Base-by-base conservation (phyloP, 2,329 filamentous ascomycete species). In the Chrysosporium queenslandicum region DNA sequence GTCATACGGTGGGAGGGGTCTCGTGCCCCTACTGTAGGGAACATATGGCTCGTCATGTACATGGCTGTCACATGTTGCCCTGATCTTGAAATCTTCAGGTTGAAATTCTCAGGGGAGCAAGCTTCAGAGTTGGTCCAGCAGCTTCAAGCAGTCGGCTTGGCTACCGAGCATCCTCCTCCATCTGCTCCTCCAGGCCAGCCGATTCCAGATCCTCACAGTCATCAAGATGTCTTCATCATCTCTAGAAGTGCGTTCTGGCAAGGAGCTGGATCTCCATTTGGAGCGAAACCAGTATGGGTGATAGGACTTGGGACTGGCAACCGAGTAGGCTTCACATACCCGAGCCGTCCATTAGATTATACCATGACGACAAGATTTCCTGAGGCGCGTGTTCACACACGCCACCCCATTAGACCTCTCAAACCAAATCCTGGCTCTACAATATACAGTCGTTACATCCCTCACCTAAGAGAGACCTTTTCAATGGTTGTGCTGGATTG, bases 381-480 rank as follows among this genome's bases (percentile, higher is more conserved):
- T 11, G 64, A 70, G 3, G 64, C 74, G 52, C 71, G 70, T 3
- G 69, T 78, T 9, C 79, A 85, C 64, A 74, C 79, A 9, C 81
- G 79, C 67, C 86, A 90, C 67, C 86, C 86, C 2, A 74, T 83
- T 6, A 81, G 86, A 7, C 80, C 81, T 1, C 76, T 80, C 30
- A 90, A 91, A 71, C 86, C 86, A 4, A 70, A 74, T 1, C 83
- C 83, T 0, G 84, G 85, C 2, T 78, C 82, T 1, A 76, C 85
- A 55, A 77, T 86, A 59, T 91, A 91, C 72, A 87, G 84, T 63
- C 81, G 86, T 53, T 90, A 83, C 72, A 83, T 90, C 55, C 85
- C 85, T 6, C 81, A 89, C 61, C 73, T 90, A 37, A 74, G 80
- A 55, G 83, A 90, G 72, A 84, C 80, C 58, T 90, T 90, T 66